These are phyloP conservation scores for Sisymbrium irio DNA, from an alignment of 345 rosid genomes.

Conservation along the genomic window DNA sequence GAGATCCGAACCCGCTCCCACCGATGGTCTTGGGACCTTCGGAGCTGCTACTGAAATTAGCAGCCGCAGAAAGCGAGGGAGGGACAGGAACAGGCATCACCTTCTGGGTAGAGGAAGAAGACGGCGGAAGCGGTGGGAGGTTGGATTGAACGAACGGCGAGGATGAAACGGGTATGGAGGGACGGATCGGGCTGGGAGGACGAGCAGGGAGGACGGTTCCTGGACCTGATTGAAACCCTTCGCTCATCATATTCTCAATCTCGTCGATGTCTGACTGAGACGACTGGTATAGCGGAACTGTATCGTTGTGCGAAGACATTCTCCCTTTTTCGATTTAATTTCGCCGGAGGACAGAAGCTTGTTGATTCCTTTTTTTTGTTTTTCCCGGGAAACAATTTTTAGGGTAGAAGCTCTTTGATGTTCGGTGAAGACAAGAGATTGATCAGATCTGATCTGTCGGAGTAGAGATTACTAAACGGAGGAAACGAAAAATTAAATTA, in stretches of 20 bases:
- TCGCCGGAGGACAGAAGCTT: constrained; percentile 12
- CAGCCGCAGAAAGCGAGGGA: constrained; percentile 42
- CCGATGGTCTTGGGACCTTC: constrained; percentile 16
- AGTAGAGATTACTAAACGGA: background rate
- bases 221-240: constrained; percentile 62
- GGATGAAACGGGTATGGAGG: constrained; percentile 73
- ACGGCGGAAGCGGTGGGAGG: constrained; percentile 49
- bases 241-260: constrained; percentile 91
- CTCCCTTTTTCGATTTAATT: background rate
- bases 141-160: constrained; percentile 65
- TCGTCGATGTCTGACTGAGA: constrained; percentile 99
- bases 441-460: constrained; percentile 19
- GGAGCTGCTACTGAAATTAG: constrained; percentile 25
- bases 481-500: background rate
- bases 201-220: constrained; percentile 86
- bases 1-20: constrained; percentile 62
- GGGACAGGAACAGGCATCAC: constrained; percentile 42
- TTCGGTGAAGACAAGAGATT: background rate
- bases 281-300: constrained; percentile 70
- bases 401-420: background rate
- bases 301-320: constrained; percentile 89
- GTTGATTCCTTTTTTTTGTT: background rate
- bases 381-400: constrained; percentile 24
- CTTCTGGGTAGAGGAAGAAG: constrained; percentile 33
- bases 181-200: constrained; percentile 76